Conservation (phyloP, 73 alveolate species). For the Paramecium bursaria region DNA sequence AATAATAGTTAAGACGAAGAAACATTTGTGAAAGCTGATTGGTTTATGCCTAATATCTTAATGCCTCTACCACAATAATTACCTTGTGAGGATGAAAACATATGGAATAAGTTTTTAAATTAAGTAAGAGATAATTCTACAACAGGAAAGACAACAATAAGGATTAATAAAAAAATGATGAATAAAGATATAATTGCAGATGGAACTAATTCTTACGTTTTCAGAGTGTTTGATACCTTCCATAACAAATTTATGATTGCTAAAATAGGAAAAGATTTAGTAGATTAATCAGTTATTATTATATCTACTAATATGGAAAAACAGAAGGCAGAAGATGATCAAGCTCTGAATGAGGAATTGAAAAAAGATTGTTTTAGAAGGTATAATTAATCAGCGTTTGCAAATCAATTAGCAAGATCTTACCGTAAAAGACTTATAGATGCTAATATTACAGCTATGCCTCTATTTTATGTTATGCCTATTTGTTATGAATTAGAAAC, state of each 20-base stretch:
- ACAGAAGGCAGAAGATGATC: not conserved
- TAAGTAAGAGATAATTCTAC: no score
- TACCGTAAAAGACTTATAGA: not conserved
- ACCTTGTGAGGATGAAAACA: not conserved
- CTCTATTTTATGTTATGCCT: not conserved
- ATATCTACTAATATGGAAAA: no score
- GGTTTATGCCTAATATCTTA: not conserved
- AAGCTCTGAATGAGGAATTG: not conserved
- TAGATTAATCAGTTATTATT: not conserved
- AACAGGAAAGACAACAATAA: not conserved
- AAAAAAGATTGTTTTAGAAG: no score
- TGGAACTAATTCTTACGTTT: slow-evolving; percentile 12
- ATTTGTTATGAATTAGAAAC: not conserved
- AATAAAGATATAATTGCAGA: not conserved
- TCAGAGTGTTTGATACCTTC: slow-evolving; percentile 4
- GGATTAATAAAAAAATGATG: not conserved
- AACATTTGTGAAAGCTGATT: not conserved
- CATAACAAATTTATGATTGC: slow-evolving; percentile 10
- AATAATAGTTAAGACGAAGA: not conserved
- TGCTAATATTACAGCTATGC: not conserved
- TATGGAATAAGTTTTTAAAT: not conserved
- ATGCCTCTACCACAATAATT: not conserved
- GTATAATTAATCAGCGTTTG: no score
- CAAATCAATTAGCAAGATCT: slow-evolving; percentile 6
- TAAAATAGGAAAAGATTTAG: slow-evolving; percentile 2